Base-by-base conservation (phyloP, 2,329 filamentous ascomycete species). In the Neofusicoccum laricinum region DNA sequence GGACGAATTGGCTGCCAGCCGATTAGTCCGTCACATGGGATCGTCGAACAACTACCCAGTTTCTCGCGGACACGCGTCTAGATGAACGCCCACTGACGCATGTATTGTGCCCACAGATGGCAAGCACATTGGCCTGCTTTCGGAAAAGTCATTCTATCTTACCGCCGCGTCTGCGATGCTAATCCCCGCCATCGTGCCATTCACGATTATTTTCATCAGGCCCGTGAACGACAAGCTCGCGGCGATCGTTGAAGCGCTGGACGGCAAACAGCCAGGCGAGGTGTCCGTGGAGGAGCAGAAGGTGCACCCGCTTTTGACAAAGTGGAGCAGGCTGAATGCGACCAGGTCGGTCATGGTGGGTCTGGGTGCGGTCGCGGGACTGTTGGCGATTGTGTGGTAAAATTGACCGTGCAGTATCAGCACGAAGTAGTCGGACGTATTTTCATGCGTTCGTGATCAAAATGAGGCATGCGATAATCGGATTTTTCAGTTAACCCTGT, bases 181-280 rank as follows among this genome's bases (percentile, higher is more conserved):
- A 10, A 51, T 70, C 2, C 67, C 69, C 0, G 53, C 53, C 1
- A 71, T 73, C 25, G 68, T 72, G 19, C 71, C 71, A 6, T 74
- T 66, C 64, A 74, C 71, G 2, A 21, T 69, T 3, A 15, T 66
- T 11, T 50, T 68, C 49, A 73, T 74, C 70, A 49, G 62, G 49
- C n/a, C 32, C 5, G 55, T 67, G 38, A 68, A 70, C 61, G 55
- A 65, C 36, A 63, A 64, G 15, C 63, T 73, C 14, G 63, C 66
- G 10, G 67, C 67, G 3, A 69, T 68, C 40, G 67, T 66, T 6
- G 68, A 68, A 34, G 67, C 45, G 14, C 45, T 62, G 6, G 40
- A 53, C 11, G 19, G 15, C 8, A 40, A 57, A 45, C 38, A 61
- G 38, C 25, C 43, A 2, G 63, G 53, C 15, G 63, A 64, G 34